Percentiles rank a stretch among this genome's conserved stretches.
Evolutionary conservation across 2,329 filamentous ascomycete species (phyloP).

Genomic region (Pleoardoris graminearum): DNA sequence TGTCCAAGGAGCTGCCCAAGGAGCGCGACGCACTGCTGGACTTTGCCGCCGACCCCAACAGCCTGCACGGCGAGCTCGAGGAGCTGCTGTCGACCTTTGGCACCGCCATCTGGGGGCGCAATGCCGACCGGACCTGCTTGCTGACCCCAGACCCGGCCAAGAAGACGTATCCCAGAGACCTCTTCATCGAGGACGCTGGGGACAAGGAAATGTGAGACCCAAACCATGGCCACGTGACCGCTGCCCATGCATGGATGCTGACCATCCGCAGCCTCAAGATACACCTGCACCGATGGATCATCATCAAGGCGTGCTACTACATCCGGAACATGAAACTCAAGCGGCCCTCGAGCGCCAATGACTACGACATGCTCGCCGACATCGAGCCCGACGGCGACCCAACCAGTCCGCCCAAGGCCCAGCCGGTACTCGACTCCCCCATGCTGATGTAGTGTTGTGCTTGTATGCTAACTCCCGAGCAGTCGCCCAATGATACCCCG

Average conservation of each 20-base stretch:
- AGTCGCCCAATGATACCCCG: constrained; percentile 38
- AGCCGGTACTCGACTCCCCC: constrained; percentile 15
- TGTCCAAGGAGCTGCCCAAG: constrained; percentile 43
- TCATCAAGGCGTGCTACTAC: constrained; percentile 46
- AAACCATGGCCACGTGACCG: neutral
- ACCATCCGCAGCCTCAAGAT: constrained; percentile 35
- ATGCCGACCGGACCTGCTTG: constrained; percentile 39
- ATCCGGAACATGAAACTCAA: constrained; percentile 45
- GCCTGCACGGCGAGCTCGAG: constrained; percentile 39
- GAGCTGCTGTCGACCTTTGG: constrained; percentile 38
- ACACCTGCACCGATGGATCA: constrained; percentile 45
- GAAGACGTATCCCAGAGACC: constrained; percentile 41
- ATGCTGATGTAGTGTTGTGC: neutral
- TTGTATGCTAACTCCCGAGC: constrained; percentile 20
- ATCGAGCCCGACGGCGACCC: constrained; percentile 30
- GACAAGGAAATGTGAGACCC: constrained; percentile 38
- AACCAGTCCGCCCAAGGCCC: constrained; percentile 18
- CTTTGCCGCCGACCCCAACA: constrained; percentile 39
- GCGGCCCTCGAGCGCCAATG: constrained; percentile 33
- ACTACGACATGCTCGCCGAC: constrained; percentile 37
- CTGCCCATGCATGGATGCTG: constrained; percentile 12
- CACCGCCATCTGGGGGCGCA: constrained; percentile 40
- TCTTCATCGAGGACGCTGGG: constrained; percentile 38
- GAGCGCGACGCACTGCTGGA: constrained; percentile 43
- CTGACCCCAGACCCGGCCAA: constrained; percentile 37